These are phyloP conservation scores for Claviceps pazoutovae DNA, from an alignment of 2,329 filamentous ascomycete species.

Conservation along the genomic window DNA sequence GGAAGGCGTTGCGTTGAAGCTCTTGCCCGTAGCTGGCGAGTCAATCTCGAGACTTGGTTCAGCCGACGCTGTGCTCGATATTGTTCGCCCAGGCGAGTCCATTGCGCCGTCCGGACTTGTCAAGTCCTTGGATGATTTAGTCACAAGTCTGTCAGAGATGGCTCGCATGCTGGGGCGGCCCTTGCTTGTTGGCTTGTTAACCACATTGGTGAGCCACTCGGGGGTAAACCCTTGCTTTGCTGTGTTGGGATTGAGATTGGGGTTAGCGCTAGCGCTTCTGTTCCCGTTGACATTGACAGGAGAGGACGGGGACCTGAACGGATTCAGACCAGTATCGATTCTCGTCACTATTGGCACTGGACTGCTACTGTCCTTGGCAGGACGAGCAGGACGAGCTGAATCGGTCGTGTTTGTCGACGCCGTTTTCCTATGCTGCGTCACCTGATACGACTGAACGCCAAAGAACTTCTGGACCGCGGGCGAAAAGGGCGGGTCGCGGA, in stretches of 20 bases:
- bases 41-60: conserved; percentile 66
- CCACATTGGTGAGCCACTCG: conserved; percentile 40
- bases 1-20: conserved; percentile 34
- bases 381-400: conserved; percentile 35
- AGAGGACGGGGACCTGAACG: conserved; percentile 26
- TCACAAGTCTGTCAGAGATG: conserved; percentile 62
- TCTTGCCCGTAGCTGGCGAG: conserved; percentile 51
- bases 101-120: conserved; percentile 37
- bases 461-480: conserved; percentile 60
- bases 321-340: conserved; percentile 32
- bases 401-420: conserved; percentile 46
- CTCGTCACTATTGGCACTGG: conserved; percentile 44
- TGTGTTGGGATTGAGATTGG: conserved; percentile 16
- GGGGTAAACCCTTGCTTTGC: conserved; percentile 30
- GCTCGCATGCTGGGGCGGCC: conserved; percentile 59
- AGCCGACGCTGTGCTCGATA: conserved; percentile 55
- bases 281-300: conserved; percentile 21
- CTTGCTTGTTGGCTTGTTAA: conserved; percentile 36
- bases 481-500: conserved; percentile 46
- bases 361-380: conserved; percentile 34
- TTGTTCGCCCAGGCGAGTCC: conserved; percentile 58
- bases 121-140: conserved; percentile 40
- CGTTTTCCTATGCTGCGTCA: conserved; percentile 39
- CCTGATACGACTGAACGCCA: conserved; percentile 24
- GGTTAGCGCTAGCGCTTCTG: conserved; percentile 10